Base-by-base conservation (phyloP, 2,329 filamentous ascomycete genomes). In the Mollisiaceae sp. region DNA sequence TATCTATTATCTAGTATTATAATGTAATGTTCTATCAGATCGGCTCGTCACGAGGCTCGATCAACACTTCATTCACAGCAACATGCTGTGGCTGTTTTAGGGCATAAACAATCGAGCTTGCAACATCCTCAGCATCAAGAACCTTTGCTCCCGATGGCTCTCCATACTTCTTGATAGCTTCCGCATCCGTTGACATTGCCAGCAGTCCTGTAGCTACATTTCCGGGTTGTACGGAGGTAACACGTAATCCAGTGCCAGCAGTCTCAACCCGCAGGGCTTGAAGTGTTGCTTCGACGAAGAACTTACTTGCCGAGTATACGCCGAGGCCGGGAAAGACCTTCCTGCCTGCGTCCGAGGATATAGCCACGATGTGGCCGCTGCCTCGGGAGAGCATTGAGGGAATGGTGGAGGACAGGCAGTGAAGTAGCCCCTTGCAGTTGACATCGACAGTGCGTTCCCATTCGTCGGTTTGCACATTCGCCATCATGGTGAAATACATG, bases 401-500 rank as follows among this genome's bases (percentile, higher is more conserved):
- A 0, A 94, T 85, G 0, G 86, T 87, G 1, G 89, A 84, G 0
- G 90, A 85, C 2, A 94, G 82, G 70, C 88, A 89, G 81, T 94
- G 85, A 62, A 94, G 80, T 1, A 94, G 83, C 43, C 91, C 91
- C 79, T 94, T 94, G 86, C 91, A 94, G 80, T 94, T 94, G 71
- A 94, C 90, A 72, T 94, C 91, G 50, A 94, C 91, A 0, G 91
- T 94, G 65, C 86, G 89, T 69, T 93, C 88, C 91, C 91, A 94
- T 72, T 94, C 89, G 5, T 91, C 89, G 0, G 82, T 85, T 69
- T 90, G 85, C 18, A 81, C 84, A 75, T 93, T 94, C 64, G 89
- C 86, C 91, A 94, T 94, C 88, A 94, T 89, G 62, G 91, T 94
- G 79, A 89, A 94, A 80, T 94, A 94, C 91, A 94, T 94, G 75